Base-by-base conservation (phyloP, 345 rosid genomes). In the Boechera stricta region DNA sequence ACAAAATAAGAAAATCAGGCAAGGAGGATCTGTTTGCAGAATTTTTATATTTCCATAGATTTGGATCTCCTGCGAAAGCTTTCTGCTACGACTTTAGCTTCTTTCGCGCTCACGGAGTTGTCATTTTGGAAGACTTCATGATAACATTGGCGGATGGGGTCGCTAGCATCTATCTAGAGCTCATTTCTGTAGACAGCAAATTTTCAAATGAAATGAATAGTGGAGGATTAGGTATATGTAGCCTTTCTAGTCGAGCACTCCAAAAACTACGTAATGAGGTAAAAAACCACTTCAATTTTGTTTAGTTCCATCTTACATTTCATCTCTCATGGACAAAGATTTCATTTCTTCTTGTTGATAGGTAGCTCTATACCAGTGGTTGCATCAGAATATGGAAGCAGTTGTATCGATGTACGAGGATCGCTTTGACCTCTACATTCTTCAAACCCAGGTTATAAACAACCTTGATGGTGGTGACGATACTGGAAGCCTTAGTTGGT, bases 181-280 rank as follows among this genome's bases (percentile, higher is more conserved):
- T 94, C 76, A 89, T 91, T 71, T 94, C 98, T 35, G 91, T 94
- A 49, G 98, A 94, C 77, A 86, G 98, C 68, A 85, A 85, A 51
- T 79, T 86, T 60, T 82, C 95, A 18, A 83, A 85, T 72, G 97
- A 88, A 77, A 73, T 85, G 76, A 88, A 77, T 77, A 77, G 67
- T 78, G 81, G 87, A 41, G 90, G 87, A 21, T 80, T 84, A 72
- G 67, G 55, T 82, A 78, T 89, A 58, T 92, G 98, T 73, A 85
- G 81, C 79, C 82, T 94, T 80, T 94, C 98, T 77, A 92, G 95
- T 47, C 84, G 96, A 53, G 85, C 87, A 48, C 95, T 92, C 66
- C 98, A 94, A 82, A 88, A 80, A 82, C 82, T 94, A 68, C 89
- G 97, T 26, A 94, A 94, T 53, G 95, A 92, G 97, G 97, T 94